phyloP scores from a whole-genome alignment of 805 yeast genomes.

The Saturnispora ahearnii region DNA sequence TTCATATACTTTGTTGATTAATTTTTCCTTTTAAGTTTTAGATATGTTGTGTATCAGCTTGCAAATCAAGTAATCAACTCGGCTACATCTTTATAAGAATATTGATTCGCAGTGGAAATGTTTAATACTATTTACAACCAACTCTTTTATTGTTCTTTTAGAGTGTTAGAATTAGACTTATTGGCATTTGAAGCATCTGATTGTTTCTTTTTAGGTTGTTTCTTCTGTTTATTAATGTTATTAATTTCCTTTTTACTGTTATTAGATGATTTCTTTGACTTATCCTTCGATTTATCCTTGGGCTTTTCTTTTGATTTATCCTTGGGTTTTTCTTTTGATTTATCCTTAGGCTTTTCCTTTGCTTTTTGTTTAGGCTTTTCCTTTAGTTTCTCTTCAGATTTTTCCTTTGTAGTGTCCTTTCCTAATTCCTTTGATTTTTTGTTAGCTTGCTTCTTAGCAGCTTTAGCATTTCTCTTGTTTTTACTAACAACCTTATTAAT shows the following conservation, averaged over 20 bases:
- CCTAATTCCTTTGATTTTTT: conserved; percentile 7
- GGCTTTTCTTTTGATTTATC: not conserved
- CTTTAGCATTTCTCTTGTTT: not conserved
- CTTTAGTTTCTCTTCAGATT: conserved; percentile 2
- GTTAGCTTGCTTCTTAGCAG: not conserved
- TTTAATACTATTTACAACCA: too few species aligned
- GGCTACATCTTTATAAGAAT: too few species aligned
- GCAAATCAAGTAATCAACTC: too few species aligned
- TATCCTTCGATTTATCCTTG: not conserved
- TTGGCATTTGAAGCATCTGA: conserved; percentile 3
- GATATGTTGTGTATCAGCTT: too few species aligned
- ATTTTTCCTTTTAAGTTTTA: too few species aligned
- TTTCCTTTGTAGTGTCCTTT: conserved; percentile 5
- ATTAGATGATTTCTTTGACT: not conserved
- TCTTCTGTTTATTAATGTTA: not conserved
- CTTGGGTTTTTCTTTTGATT: not conserved
- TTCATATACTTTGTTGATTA: too few species aligned
- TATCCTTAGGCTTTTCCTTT: not conserved
- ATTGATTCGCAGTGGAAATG: too few species aligned
- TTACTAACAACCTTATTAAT: not conserved
- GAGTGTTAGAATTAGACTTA: not conserved
- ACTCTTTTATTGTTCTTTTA: too few species aligned
- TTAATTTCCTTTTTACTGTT: conserved; percentile 8
- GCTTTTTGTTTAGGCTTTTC: not conserved
- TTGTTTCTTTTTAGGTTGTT: conserved; percentile 8